Conservation (phyloP, 768 basidiomycete genomes). For the Suillus subalutaceus region DNA sequence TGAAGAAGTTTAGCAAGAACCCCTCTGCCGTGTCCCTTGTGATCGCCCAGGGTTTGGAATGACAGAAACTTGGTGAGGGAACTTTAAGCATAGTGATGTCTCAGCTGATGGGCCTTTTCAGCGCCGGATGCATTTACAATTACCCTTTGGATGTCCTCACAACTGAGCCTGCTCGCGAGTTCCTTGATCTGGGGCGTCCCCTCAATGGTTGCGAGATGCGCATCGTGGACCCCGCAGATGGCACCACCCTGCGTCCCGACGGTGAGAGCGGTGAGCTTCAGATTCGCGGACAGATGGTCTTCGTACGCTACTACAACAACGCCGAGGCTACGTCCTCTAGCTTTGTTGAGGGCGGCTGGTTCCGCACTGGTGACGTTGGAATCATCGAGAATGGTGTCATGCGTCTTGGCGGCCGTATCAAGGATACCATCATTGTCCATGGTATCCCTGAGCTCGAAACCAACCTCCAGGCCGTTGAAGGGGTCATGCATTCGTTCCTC, state of each 20-base stretch:
- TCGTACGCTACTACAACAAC: conserved; percentile 52
- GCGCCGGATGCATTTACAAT: conserved; percentile 43
- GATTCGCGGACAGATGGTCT: conserved; percentile 41
- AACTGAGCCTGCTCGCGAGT: conserved; percentile 29
- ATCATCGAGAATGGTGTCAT: conserved; percentile 37
- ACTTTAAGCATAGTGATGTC: neutral
- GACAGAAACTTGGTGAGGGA: conserved; percentile 44
- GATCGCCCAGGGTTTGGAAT: conserved; percentile 40
- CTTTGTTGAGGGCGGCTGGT: conserved; percentile 55
- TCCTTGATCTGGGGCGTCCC: conserved; percentile 39
- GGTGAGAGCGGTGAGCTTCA: conserved; percentile 42
- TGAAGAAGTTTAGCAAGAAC: conserved; percentile 30
- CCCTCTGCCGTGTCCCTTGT: conserved; percentile 15
- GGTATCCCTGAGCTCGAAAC: conserved; percentile 39
- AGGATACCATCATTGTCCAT: conserved; percentile 43
- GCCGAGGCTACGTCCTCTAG: conserved; percentile 46
- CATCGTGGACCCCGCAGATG: conserved; percentile 33
- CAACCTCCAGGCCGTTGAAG: conserved; percentile 40
- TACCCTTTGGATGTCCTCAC: conserved; percentile 29
- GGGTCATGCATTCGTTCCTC: conserved; percentile 35
- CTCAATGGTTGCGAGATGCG: conserved; percentile 38
- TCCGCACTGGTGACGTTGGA: conserved; percentile 60
- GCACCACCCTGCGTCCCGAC: conserved; percentile 26
- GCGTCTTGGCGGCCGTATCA: conserved; percentile 40
- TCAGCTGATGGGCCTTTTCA: conserved; percentile 5